Base-by-base conservation (phyloP, 352 stramenopile species). In the Bremia lactucae region DNA sequence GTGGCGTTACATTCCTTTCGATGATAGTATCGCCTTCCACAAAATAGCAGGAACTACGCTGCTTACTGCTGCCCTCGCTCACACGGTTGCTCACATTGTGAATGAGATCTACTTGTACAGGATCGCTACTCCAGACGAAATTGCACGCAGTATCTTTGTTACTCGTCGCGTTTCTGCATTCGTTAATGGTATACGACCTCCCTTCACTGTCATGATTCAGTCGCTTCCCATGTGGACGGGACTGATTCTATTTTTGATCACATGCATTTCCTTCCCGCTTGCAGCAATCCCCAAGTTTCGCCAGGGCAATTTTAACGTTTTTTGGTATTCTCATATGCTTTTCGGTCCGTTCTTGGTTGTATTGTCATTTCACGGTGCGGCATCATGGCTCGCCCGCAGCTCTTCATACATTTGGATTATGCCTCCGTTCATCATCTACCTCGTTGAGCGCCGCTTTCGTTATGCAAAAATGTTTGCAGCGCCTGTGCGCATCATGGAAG, bases 241-340 rank as follows among this genome's bases (percentile, higher is more conserved):
- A 20, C 62, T 69, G 10, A 68, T 90, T 40, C 55, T 90, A n/a
- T 23, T 90, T 4, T 10, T 71, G 1, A 83, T 86, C 46, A 76
- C 71, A 2, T 48, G 52, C 31, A 68, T 90, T 22, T 83, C 75
- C 36, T 81, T 87, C 49, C 74, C 77, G 6, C 41, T 83, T 0
- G 68, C 78, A 15, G 72, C 73, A 21, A 82, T 83, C 46, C 71
- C 76, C 25, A 83, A 79, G 49, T 75, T 86, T 41, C 72, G 72
- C 2, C 72, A 85, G 44, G 72, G 75, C 40, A 66, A 66, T 21
- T 90, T 88, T 58, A 87, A 87, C 50, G 34, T 79, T 10, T 90
- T 90, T 42, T 87, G 73, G 75, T 82, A 74, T 65, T 80, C 70
- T 42, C 78, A 90, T 61, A 83, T 88, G 72, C 62, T 87, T 7